phyloP scores from a whole-genome alignment of 805 yeast species.

The Monosporozyma aquatica region DNA sequence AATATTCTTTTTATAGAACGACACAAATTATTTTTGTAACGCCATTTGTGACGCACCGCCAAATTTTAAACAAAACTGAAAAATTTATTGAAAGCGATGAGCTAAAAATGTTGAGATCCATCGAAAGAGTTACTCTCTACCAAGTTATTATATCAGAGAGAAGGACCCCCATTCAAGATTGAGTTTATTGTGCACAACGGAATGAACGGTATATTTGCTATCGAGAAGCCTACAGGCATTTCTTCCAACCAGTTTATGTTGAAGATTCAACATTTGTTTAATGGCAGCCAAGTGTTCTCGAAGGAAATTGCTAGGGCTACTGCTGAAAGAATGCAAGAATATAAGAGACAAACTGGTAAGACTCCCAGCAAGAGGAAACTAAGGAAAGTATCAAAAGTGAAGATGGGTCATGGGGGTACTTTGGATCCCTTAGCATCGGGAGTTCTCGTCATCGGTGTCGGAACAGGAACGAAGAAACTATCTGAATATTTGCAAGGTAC shows the following conservation, averaged over 20 bases:
- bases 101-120: background rate
- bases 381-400: conserved; percentile 48
- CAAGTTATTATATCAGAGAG: background rate
- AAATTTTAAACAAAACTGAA: conserved; percentile 1
- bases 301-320: conserved; percentile 43
- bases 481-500: conserved; percentile 65
- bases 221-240: conserved; percentile 80
- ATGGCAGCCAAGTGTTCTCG: conserved; percentile 49
- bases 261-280: conserved; percentile 54
- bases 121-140: background rate
- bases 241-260: conserved; percentile 69
- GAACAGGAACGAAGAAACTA: conserved; percentile 77
- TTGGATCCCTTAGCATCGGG: conserved; percentile 96
- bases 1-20: background rate
- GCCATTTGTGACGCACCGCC: no score
- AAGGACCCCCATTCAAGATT: background rate
- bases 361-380: conserved; percentile 44
- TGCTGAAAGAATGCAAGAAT: conserved; percentile 36
- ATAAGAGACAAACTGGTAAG: conserved; percentile 33
- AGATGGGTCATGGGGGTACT: conserved; percentile 98
- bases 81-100: conserved; percentile 1
- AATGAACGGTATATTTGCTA: conserved; percentile 92
- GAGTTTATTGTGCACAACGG: no score
- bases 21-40: conserved; percentile 1
- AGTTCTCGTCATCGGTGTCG: conserved; percentile 84